Evolutionary conservation across 768 basidiomycete species (phyloP).

Genomic region (Cubamyces lactineus): DNA sequence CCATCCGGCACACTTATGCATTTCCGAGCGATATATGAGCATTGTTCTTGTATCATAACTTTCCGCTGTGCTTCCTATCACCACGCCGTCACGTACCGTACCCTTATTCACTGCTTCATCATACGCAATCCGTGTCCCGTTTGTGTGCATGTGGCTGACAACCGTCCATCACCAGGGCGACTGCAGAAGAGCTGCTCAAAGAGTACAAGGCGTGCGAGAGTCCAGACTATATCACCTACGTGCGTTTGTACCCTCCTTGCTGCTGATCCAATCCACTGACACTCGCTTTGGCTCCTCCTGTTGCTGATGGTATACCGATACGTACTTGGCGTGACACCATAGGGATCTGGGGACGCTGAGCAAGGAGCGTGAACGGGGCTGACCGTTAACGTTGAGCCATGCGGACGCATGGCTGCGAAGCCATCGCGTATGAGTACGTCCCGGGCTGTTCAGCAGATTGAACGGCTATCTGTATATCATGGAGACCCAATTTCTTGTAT

Average conservation of each 20-base stretch:
- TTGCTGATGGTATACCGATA: too few species aligned
- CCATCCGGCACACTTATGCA: background rate
- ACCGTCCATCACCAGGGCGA: constrained; percentile 57
- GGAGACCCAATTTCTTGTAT: constrained; percentile 20
- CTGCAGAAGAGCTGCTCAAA: constrained; percentile 84
- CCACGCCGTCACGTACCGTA: background rate
- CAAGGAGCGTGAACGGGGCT: constrained; percentile 10
- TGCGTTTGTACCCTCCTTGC: constrained; percentile 39
- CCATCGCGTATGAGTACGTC: background rate
- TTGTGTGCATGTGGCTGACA: background rate
- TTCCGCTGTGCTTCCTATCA: background rate
- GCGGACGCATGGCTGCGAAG: too few species aligned
- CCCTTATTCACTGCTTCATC: constrained; percentile 1
- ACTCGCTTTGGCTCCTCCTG: too few species aligned
- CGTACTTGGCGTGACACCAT: background rate
- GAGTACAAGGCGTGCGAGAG: constrained; percentile 98
- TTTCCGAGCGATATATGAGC: background rate
- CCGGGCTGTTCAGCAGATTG: too few species aligned
- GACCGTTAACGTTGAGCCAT: background rate
- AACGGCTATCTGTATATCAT: background rate
- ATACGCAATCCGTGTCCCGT: background rate
- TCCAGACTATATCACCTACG: constrained; percentile 90
- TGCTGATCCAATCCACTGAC: background rate
- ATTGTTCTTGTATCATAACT: too few species aligned
- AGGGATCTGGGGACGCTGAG: constrained; percentile 27